Evolutionary conservation across 1,284 basidiomycete genomes (phyloP), one percentile per base, ranked within the genome.

Genomic region (Sparassis latifolia): DNA sequence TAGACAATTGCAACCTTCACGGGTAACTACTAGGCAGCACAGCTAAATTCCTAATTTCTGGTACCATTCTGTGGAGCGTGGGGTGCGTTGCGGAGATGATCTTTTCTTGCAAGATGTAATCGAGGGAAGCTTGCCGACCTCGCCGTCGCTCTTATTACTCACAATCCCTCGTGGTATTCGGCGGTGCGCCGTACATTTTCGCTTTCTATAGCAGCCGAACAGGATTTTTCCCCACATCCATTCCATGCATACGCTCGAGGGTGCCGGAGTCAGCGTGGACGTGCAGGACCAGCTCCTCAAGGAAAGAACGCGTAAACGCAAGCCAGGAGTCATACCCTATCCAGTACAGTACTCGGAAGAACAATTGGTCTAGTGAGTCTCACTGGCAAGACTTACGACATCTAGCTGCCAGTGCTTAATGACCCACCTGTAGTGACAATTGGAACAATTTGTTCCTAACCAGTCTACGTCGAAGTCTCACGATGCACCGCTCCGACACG

Each of bases 391-490:
- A 7, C 6, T 37, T 12, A 7, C 35, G 7, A 37, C 35, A 37
- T 37, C 35, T 37, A 7, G 35, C 20, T 37, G 35, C 6, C 35
- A 37, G 7, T 37, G 35, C 6, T 20, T 20, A 12, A 6, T 12
- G 35, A 37, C 6, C 35, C 7, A 7, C 35, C 35, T 37, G 33
- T 63, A 88, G 85, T 53, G 82, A 88, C 33, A 77, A 78, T 49
- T 86, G 84, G 82, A 78, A 85, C 60, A 73, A 77, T 50, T 75
- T 84, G 71, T 82, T 84, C 65, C 66, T 83, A 56, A 69, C 67
- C 38, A 73, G 72, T 47, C 74, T 76, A 53, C 68, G 61, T 41
- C 62, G 69, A 38, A 66, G 71, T 12, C 56, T 84, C 39, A 80
- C 84, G 1, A 70, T 82, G 52, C 73, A 80, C 57, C 67, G 73